These are phyloP conservation scores for Kodamaea sp. DNA, from an alignment of 1,139 yeast species.

Conservation along the genomic window DNA sequence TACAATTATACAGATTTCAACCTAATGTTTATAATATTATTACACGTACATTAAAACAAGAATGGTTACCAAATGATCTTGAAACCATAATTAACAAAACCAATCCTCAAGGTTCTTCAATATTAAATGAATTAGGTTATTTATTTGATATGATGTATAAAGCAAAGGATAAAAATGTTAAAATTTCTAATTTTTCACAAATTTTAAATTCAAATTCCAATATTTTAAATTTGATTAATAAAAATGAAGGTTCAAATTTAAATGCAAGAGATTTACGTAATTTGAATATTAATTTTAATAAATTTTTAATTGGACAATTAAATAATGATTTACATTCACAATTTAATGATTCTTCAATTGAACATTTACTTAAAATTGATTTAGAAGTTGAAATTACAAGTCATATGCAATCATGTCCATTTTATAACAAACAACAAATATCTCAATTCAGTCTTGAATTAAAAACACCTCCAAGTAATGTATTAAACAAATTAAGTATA, in stretches of 20 bases:
- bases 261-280: slow-evolving; percentile 35
- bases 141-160: slow-evolving; percentile 87
- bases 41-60: slow-evolving; percentile 52
- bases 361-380: slow-evolving; percentile 23
- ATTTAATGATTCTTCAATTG: slow-evolving; percentile 17
- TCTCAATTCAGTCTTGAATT: slow-evolving; percentile 37
- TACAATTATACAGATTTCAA: slow-evolving; percentile 80
- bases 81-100: slow-evolving; percentile 21
- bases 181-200: slow-evolving; percentile 66
- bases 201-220: slow-evolving; percentile 45
- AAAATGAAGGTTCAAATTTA: slow-evolving; percentile 41
- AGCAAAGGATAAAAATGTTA: slow-evolving; percentile 68
- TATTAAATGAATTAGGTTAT: slow-evolving; percentile 81
- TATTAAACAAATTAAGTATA: slow-evolving; percentile 25
- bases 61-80: slow-evolving; percentile 49
- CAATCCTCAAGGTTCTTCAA: slow-evolving; percentile 47
- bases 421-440: slow-evolving; percentile 27
- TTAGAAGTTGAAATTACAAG: slow-evolving; percentile 44
- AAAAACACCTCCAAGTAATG: slow-evolving; percentile 29
- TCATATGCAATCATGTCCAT: slow-evolving; percentile 34
- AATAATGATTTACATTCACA: slow-evolving; percentile 47
- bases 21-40: slow-evolving; percentile 69
- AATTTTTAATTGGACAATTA: slow-evolving; percentile 45
- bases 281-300: slow-evolving; percentile 53
- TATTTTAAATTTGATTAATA: slow-evolving; percentile 50